These are phyloP conservation scores for Goffeauzyma gilvescens DNA, from an alignment of 768 basidiomycete genomes.

Conservation along the genomic window DNA sequence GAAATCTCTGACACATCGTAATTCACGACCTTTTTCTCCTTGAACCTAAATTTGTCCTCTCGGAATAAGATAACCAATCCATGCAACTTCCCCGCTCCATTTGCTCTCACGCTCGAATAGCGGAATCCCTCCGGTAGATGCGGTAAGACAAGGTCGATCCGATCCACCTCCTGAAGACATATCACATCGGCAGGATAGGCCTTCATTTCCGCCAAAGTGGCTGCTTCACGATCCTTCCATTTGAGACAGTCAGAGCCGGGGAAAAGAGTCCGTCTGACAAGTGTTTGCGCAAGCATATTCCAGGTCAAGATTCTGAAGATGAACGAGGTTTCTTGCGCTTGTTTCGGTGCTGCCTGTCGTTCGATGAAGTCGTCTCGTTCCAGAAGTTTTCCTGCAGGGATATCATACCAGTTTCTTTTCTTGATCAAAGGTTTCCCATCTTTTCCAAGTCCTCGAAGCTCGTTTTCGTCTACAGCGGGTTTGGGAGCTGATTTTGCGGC, in stretches of 20 bases:
- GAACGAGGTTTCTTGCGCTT: too few relatives aligned
- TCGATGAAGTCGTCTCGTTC: too few relatives aligned
- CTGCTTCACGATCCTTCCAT: conserved; percentile 49
- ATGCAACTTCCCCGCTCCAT: conserved; percentile 59
- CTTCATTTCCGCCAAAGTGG: conserved; percentile 59
- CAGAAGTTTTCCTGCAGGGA: too few relatives aligned
- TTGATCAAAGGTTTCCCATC: too few relatives aligned
- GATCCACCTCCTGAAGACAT: conserved; percentile 84
- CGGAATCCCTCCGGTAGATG: conserved; percentile 42
- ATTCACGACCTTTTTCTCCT: conserved; percentile 39
- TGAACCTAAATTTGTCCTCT: conserved; percentile 37
- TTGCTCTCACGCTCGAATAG: conserved; percentile 47
- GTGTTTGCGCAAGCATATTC: conserved; percentile 30
- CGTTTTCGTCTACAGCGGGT: too few relatives aligned
- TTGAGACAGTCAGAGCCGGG: conserved; percentile 46
- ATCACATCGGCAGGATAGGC: conserved; percentile 51
- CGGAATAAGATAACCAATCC: conserved; percentile 70
- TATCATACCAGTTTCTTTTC: too few relatives aligned
- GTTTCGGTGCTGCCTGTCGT: too few relatives aligned
- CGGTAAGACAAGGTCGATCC: conserved; percentile 52
- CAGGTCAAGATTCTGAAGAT: conserved; percentile 26
- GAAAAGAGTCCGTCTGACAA: conserved; percentile 10
- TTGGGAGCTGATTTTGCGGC: too few relatives aligned
- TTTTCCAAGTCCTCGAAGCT: too few relatives aligned
- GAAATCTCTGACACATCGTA: conserved; percentile 49